Evolutionary conservation across 345 rosid species (phyloP).

Genomic region (Hibiscus tridactylites): DNA sequence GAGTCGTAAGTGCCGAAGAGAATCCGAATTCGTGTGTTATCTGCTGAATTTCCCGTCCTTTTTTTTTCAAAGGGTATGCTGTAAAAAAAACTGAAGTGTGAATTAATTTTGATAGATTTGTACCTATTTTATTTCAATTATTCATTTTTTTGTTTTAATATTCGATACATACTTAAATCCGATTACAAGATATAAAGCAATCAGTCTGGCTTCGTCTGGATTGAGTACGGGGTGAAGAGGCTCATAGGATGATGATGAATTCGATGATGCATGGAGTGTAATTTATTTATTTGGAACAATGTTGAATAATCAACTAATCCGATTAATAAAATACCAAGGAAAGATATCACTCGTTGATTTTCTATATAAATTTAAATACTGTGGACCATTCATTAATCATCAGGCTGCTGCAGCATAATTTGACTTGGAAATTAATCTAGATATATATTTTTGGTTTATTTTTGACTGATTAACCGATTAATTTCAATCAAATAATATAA

Average conservation of each 20-base stretch:
- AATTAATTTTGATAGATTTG: neutral
- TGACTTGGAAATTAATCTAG: neutral
- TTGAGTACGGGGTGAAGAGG: too few species aligned
- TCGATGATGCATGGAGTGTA: neutral
- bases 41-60: constrained; percentile 6
- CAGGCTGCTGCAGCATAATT: neutral
- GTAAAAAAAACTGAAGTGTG: neutral
- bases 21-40: constrained; percentile 48
- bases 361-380: neutral
- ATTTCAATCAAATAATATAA: too few species aligned
- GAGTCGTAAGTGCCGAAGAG: constrained; percentile 35
- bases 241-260: neutral
- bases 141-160: too few species aligned
- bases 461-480: too few species aligned
- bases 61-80: neutral
- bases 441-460: too few species aligned
- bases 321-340: neutral
- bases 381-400: neutral
- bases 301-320: neutral
- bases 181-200: too few species aligned
- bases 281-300: neutral
- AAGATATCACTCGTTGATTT: too few species aligned
- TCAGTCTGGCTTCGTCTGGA: too few species aligned
- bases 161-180: too few species aligned
- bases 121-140: too few species aligned